Conservation (phyloP, 352 stramenopile genomes). For the Globisporangium cylindrosporum region DNA sequence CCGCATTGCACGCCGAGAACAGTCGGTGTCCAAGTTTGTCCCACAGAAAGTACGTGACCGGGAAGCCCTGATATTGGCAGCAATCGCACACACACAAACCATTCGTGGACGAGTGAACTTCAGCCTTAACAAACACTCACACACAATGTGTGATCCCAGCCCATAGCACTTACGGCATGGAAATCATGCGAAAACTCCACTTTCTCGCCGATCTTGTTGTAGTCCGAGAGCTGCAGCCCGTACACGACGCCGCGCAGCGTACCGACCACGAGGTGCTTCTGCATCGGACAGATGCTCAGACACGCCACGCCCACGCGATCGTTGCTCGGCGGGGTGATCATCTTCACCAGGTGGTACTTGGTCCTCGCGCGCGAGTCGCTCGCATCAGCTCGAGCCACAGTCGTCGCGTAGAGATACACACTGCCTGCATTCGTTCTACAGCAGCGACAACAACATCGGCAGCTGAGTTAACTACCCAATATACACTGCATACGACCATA, state of each 20-base stretch:
- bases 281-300: slow-evolving; percentile 74
- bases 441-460: not conserved
- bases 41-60: slow-evolving; percentile 82
- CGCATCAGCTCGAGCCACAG: slow-evolving; percentile 31
- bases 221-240: slow-evolving; percentile 74
- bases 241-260: slow-evolving; percentile 80
- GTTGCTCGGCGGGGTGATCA: slow-evolving; percentile 70
- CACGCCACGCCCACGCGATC: slow-evolving; percentile 72
- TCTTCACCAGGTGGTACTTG: slow-evolving; percentile 88
- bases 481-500: not conserved
- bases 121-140: not conserved
- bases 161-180: slow-evolving; percentile 37
- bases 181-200: slow-evolving; percentile 88
- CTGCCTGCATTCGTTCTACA: slow-evolving; percentile 67
- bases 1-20: slow-evolving; percentile 81
- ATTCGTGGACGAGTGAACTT: not conserved
- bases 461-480: not conserved
- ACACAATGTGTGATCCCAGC: not conserved
- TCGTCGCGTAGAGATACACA: slow-evolving; percentile 82
- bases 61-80: slow-evolving; percentile 45
- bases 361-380: slow-evolving; percentile 22
- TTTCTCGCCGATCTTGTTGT: slow-evolving; percentile 87
- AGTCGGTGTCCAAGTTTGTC: slow-evolving; percentile 62
- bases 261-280: slow-evolving; percentile 80
- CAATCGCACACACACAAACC: not conserved